Conservation (phyloP, 768 basidiomycete genomes). For the Auriscalpium orientale region DNA sequence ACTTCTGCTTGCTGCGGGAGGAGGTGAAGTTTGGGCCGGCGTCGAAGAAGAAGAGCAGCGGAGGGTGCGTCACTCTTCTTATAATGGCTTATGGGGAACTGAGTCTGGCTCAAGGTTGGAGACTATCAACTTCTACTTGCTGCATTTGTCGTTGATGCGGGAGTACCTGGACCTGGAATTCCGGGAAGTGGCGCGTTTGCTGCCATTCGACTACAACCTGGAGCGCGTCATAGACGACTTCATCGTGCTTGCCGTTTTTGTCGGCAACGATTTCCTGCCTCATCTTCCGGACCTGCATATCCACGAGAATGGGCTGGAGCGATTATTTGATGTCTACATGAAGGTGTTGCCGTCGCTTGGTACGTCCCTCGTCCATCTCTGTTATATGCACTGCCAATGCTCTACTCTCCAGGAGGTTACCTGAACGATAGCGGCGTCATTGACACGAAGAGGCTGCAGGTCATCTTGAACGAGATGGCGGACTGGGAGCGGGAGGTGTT, state of each 20-base stretch:
- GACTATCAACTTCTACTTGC: slow-evolving; percentile 85
- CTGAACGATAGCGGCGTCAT: slow-evolving; percentile 87
- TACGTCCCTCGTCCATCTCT: slow-evolving; percentile 21
- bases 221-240: slow-evolving; percentile 98
- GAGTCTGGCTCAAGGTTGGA: slow-evolving; percentile 39
- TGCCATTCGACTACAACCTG: slow-evolving; percentile 80
- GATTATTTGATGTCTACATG: slow-evolving; percentile 93
- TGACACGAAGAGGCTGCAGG: slow-evolving; percentile 70
- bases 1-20: slow-evolving; percentile 94
- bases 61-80: slow-evolving; percentile 32
- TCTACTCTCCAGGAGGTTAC: slow-evolving; percentile 65
- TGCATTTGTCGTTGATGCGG: slow-evolving; percentile 90
- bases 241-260: slow-evolving; percentile 91
- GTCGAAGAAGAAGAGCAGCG: slow-evolving; percentile 58
- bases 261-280: slow-evolving; percentile 96
- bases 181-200: slow-evolving; percentile 51
- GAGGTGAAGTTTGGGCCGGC: slow-evolving; percentile 96
- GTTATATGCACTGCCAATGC: not conserved
- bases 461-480: slow-evolving; percentile 83
- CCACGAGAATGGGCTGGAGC: slow-evolving; percentile 92
- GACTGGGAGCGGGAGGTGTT: slow-evolving; percentile 86
- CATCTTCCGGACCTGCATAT: slow-evolving; percentile 96
- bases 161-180: slow-evolving; percentile 98
- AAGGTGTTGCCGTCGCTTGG: slow-evolving; percentile 73
- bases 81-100: not conserved